Percentiles rank a stretch among this genome's conserved stretches.
Evolutionary conservation across 2,329 filamentous ascomycete genomes (phyloP).

Genomic region (Botryotinia globosa): DNA sequence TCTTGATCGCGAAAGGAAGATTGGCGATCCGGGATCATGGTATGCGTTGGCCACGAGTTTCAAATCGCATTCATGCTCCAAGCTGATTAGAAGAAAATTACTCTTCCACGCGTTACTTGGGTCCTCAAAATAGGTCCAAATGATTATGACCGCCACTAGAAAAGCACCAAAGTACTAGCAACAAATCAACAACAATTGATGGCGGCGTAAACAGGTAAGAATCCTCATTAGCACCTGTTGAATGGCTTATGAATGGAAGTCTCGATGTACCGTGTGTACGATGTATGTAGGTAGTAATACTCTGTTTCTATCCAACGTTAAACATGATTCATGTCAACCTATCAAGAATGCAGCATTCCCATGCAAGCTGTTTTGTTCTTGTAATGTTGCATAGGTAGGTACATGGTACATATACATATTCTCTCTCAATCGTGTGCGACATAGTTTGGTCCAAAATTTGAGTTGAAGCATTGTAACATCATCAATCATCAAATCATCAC

Average conservation of each 20-base stretch:
- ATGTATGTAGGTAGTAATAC: background rate
- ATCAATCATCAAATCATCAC: background rate
- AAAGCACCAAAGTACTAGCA: background rate
- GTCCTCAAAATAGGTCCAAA: background rate
- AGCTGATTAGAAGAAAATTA: conserved; percentile 25
- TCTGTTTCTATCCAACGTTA: background rate
- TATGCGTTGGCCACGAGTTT: conserved; percentile 38
- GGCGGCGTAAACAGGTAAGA: conserved; percentile 1
- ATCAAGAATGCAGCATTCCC: background rate
- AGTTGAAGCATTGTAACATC: conserved; percentile 4
- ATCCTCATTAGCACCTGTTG: background rate
- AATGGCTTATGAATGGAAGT: conserved; percentile 2
- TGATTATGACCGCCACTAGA: conserved; percentile 2
- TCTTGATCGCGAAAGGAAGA: conserved; percentile 21
- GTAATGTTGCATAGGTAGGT: background rate
- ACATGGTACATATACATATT: background rate
- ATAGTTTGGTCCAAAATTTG: conserved; percentile 12
- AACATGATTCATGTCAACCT: conserved; percentile 11
- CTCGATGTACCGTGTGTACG: background rate
- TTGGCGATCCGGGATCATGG: conserved; percentile 32
- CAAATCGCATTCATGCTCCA: conserved; percentile 35
- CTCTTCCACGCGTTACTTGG: background rate
- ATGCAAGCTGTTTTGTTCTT: conserved; percentile 10
- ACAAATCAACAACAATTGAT: background rate
- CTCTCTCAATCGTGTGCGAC: conserved; percentile 19